These are phyloP conservation scores for Carex sylvatica DNA, from an alignment of 202 grass and related monocot species.

Conservation along the genomic window DNA sequence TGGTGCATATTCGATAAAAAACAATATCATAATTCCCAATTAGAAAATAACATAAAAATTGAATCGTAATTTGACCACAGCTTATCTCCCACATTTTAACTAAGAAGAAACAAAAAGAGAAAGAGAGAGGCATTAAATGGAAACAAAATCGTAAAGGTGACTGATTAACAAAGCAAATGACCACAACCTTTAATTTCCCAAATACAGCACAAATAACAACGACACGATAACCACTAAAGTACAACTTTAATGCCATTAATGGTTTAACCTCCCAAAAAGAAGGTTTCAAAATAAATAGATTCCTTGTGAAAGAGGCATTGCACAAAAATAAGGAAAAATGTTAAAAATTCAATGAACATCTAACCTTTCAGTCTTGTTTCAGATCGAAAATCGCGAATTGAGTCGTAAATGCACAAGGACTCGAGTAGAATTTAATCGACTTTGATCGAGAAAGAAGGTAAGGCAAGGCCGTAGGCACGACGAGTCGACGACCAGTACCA, in stretches of 20 bases:
- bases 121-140: neutral
- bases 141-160: slow-evolving; percentile 21
- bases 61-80: neutral
- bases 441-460: slow-evolving; percentile 8
- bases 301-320: slow-evolving; percentile 1
- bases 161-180: neutral
- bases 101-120: slow-evolving; percentile 2
- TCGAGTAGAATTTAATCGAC: neutral
- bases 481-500: neutral
- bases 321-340: neutral
- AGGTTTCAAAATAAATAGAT: neutral
- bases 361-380: slow-evolving; percentile 4
- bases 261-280: neutral
- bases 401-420: neutral
- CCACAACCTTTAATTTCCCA: neutral
- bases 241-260: slow-evolving; percentile 3
- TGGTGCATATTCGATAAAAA: neutral
- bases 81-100: neutral
- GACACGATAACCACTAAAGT: slow-evolving; percentile 23
- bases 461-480: slow-evolving; percentile 11
- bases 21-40: neutral
- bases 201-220: neutral
- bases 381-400: slow-evolving; percentile 24
- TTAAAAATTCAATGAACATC: neutral
- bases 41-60: neutral